Conservation (phyloP, 116 monocot species). For the Cymodocea nodosa region DNA sequence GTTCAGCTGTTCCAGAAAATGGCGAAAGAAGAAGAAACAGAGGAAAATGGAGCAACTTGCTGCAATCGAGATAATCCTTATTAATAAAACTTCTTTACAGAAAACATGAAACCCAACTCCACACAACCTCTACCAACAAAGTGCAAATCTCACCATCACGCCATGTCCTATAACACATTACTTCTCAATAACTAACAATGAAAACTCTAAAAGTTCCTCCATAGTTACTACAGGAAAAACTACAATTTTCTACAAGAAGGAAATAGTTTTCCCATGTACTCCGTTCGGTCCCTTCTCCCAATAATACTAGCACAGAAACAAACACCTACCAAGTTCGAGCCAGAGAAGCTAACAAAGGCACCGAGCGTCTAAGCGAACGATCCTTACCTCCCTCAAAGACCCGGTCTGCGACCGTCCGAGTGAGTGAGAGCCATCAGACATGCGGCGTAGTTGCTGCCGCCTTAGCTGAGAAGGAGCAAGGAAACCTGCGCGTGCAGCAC, state of each 20-base stretch:
- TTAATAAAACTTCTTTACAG: not conserved
- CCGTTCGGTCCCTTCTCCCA: too few relatives aligned
- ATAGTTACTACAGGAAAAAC: not conserved
- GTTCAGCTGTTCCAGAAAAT: too few relatives aligned
- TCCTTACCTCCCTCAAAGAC: not conserved
- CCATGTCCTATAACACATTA: not conserved
- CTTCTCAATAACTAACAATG: not conserved
- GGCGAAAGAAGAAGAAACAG: not conserved
- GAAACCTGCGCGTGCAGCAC: not conserved
- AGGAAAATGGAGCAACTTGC: not conserved
- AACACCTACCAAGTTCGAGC: not conserved
- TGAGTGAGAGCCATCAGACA: constrained; percentile 12
- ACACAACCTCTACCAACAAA: not conserved
- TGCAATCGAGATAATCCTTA: not conserved
- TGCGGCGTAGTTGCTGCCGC: constrained; percentile 1
- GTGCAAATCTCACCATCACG: not conserved
- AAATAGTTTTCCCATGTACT: not conserved
- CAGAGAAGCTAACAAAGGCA: not conserved
- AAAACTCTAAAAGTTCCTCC: not conserved
- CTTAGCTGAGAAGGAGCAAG: not conserved
- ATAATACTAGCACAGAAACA: not conserved
- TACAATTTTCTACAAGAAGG: not conserved
- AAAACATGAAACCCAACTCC: not conserved
- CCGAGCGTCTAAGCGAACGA: too few relatives aligned
- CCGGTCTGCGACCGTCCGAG: not conserved